Percentiles rank a stretch among this genome's conserved stretches.
These are phyloP conservation scores for Arachnomyces sp. DNA, from an alignment of 2,329 filamentous ascomycete species.

Conservation along the genomic window DNA sequence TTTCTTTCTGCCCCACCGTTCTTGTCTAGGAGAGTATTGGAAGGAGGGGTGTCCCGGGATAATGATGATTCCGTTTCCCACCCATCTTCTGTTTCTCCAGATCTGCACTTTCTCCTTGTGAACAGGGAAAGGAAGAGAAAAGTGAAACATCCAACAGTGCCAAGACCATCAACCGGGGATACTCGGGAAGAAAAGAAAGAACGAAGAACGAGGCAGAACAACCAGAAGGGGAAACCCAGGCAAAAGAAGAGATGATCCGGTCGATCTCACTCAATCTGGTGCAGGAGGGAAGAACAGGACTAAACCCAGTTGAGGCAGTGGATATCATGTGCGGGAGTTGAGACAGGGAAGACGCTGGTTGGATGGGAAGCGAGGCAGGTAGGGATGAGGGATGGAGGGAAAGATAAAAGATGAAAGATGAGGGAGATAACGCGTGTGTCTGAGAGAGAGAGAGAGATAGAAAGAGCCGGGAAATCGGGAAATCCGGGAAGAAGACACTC, in stretches of 20 bases:
- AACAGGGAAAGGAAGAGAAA: slow-evolving; percentile 2
- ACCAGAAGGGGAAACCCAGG: no score
- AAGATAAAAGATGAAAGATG: neutral
- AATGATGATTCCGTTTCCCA: neutral
- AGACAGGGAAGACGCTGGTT: no score
- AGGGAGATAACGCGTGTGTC: neutral
- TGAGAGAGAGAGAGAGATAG: neutral
- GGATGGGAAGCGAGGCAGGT: no score
- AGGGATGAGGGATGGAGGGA: neutral
- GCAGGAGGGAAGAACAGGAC: no score
- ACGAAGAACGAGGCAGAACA: no score
- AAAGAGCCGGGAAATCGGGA: neutral
- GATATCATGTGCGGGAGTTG: no score
- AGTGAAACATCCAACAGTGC: slow-evolving; percentile 6
- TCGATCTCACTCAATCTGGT: no score
- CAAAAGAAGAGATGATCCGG: no score
- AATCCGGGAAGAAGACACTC: neutral
- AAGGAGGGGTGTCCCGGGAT: neutral
- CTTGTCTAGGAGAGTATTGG: neutral
- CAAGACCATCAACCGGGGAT: no score
- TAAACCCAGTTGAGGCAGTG: no score
- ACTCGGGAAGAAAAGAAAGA: no score
- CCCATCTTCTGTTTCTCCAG: slow-evolving; percentile 1
- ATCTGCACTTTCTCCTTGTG: neutral
- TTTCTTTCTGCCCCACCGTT: neutral